phyloP scores from a whole-genome alignment of 768 basidiomycete species.

The Hericium coralloides region DNA sequence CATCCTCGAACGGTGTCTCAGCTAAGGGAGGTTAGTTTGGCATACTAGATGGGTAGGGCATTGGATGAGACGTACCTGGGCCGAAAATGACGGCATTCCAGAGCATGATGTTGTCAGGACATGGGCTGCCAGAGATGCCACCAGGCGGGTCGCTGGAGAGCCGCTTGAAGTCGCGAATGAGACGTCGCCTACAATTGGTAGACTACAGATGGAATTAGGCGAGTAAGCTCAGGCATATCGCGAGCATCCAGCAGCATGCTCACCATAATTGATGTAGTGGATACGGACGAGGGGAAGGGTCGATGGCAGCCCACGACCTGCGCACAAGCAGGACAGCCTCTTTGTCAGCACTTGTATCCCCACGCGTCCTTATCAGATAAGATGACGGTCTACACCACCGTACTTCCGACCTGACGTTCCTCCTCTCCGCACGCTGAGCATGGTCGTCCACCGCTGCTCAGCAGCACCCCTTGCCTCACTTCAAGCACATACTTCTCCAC shows the following conservation, averaged over 20 bases:
- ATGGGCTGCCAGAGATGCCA: conserved; percentile 94
- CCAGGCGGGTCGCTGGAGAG: conserved; percentile 91
- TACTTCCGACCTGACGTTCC: background rate
- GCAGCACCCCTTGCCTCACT: background rate
- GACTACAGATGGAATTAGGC: conserved; percentile 41
- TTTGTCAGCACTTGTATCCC: background rate
- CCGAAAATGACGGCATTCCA: conserved; percentile 99
- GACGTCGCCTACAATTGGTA: conserved; percentile 87
- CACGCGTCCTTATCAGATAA: background rate
- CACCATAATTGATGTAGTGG: conserved; percentile 12
- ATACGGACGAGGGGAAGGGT: background rate
- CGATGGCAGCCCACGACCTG: background rate
- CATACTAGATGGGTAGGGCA: background rate
- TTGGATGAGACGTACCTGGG: conserved; percentile 54
- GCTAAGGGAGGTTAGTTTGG: conserved; percentile 35
- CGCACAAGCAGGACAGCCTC: background rate
- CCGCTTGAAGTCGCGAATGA: conserved; percentile 97
- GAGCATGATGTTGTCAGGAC: conserved; percentile 97
- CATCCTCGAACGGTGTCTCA: conserved; percentile 98
- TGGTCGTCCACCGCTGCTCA: background rate
- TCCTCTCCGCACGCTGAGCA: background rate
- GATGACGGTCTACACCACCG: background rate
- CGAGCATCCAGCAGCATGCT: background rate
- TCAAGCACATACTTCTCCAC: background rate
- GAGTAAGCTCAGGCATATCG: background rate